Percentiles rank a stretch among this genome's conserved stretches.
These are phyloP conservation scores for Aspergillus uvarum DNA, from an alignment of 2,329 filamentous ascomycete genomes.

Conservation along the genomic window DNA sequence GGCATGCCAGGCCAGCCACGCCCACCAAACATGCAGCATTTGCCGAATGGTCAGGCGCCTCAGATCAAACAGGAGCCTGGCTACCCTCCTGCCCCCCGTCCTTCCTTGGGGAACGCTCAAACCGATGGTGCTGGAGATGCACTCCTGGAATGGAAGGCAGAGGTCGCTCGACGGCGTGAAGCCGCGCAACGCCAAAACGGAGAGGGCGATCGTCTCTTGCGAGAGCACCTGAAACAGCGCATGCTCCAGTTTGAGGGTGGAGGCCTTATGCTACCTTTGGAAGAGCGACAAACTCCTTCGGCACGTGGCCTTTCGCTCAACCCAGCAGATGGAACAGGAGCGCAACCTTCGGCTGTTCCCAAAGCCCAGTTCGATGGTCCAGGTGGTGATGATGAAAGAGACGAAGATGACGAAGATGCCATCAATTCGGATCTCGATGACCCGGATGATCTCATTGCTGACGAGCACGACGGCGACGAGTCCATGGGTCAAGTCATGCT, in stretches of 20 bases:
- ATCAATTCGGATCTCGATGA: slow-evolving; percentile 99
- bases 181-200: slow-evolving; percentile 36
- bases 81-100: slow-evolving; percentile 39
- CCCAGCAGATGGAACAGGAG: background rate
- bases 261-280: slow-evolving; percentile 46
- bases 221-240: slow-evolving; percentile 43
- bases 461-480: slow-evolving; percentile 85
- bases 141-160: slow-evolving; percentile 54
- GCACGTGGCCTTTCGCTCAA: slow-evolving; percentile 35
- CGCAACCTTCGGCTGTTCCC: slow-evolving; percentile 9
- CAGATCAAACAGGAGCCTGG: slow-evolving; percentile 43
- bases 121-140: slow-evolving; percentile 72
- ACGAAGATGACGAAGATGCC: slow-evolving; percentile 78
- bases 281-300: slow-evolving; percentile 38
- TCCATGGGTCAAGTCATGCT: slow-evolving; percentile 88
- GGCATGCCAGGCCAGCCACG: slow-evolving; percentile 37
- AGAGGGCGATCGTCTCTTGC: slow-evolving; percentile 41
- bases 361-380: slow-evolving; percentile 58
- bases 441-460: slow-evolving; percentile 78
- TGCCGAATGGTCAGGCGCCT: slow-evolving; percentile 41
- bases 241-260: slow-evolving; percentile 47
- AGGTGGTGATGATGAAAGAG: slow-evolving; percentile 54
- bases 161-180: slow-evolving; percentile 46
- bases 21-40: slow-evolving; percentile 31
- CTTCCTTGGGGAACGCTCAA: slow-evolving; percentile 57